Conservation (phyloP, 2,329 filamentous ascomycete species). For the Lasiodiplodia gonubiensis region DNA sequence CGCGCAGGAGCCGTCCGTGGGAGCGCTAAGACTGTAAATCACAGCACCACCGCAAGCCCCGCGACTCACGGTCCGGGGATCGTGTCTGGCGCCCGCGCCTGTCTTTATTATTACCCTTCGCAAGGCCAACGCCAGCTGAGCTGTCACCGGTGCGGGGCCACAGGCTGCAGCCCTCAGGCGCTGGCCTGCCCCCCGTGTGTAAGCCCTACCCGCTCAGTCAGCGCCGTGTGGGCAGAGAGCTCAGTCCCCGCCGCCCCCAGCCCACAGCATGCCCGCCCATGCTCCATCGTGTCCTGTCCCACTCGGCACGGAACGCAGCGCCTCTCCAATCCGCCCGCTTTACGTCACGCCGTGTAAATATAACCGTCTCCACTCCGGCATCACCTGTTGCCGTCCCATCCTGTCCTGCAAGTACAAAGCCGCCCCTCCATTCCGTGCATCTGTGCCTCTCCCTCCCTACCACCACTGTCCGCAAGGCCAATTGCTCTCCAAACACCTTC, state of each 20-base stretch:
- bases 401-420: not conserved
- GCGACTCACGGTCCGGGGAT: conserved; percentile 1
- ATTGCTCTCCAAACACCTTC: conserved; percentile 11
- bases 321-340: not conserved
- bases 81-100: not conserved
- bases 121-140: conserved; percentile 7
- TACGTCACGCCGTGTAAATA: conserved; percentile 6
- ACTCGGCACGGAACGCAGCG: not conserved
- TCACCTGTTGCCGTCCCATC: not conserved
- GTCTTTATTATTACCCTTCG: not conserved
- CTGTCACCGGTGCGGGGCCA: conserved; percentile 13
- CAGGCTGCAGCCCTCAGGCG: not conserved
- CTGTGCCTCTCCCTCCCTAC: not conserved
- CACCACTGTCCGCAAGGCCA: not conserved
- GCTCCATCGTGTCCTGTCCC: conserved; percentile 3
- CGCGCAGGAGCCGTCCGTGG: conserved; percentile 11
- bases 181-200: not conserved
- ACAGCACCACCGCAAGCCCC: conserved; percentile 1
- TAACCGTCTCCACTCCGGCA: not conserved
- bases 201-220: conserved; percentile 22
- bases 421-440: not conserved
- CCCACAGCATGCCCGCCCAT: not conserved
- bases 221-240: not conserved
- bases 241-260: not conserved
- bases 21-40: conserved; percentile 25